Evolutionary conservation across 2,329 filamentous ascomycete genomes (phyloP).

Genomic region (Colletotrichum paranaense): DNA sequence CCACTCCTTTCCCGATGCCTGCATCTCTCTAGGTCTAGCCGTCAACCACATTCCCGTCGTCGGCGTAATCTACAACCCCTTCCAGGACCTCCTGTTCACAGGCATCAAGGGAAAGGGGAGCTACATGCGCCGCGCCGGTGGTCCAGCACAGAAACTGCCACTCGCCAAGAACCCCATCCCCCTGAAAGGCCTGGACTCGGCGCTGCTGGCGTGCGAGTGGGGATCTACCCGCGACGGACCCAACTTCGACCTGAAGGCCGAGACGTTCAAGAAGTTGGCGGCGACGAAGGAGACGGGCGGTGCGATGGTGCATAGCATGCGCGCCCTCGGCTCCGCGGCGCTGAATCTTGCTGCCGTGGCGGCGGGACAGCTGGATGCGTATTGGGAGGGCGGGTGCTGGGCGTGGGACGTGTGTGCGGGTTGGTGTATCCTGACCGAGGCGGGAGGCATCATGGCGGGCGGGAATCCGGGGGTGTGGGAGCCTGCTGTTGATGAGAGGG

Average conservation of each 20-base stretch:
- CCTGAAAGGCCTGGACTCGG: slow-evolving; percentile 68
- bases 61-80: slow-evolving; percentile 86
- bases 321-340: slow-evolving; percentile 79
- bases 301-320: slow-evolving; percentile 80
- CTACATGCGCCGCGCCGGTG: slow-evolving; percentile 62
- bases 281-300: slow-evolving; percentile 71
- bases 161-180: slow-evolving; percentile 62
- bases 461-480: slow-evolving; percentile 81
- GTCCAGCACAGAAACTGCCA: slow-evolving; percentile 51
- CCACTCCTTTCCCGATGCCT: slow-evolving; percentile 79
- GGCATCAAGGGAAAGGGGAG: slow-evolving; percentile 76
- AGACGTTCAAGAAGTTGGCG: slow-evolving; percentile 72
- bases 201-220: slow-evolving; percentile 80
- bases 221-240: slow-evolving; percentile 74
- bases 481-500: slow-evolving; percentile 66
- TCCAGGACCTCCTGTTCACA: slow-evolving; percentile 75
- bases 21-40: slow-evolving; percentile 80
- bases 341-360: slow-evolving; percentile 81
- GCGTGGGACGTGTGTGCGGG: slow-evolving; percentile 88
- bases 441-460: slow-evolving; percentile 77
- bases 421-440: slow-evolving; percentile 81
- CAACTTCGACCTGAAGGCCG: slow-evolving; percentile 77
- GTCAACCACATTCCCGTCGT: slow-evolving; percentile 71
- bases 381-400: slow-evolving; percentile 88
- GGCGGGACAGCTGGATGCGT: slow-evolving; percentile 76